These are phyloP conservation scores for Asterella californica DNA, from an alignment of 225 moss, liverwort and hornwort genomes.

Conservation along the genomic window DNA sequence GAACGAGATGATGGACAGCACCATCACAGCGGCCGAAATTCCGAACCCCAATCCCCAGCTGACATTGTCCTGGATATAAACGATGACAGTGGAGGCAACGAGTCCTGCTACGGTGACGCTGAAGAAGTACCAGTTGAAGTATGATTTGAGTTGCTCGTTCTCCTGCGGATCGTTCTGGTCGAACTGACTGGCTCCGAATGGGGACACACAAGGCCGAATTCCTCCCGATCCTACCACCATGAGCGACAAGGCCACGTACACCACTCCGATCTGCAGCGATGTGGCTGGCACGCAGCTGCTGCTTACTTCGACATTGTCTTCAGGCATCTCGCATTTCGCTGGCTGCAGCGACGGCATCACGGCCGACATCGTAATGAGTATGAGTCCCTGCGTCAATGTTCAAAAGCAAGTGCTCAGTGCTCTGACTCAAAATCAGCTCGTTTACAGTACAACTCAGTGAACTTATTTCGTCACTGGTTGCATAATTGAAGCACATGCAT, in stretches of 20 bases:
- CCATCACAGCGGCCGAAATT: conserved; percentile 19
- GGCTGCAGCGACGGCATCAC: conserved; percentile 17
- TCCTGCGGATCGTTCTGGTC: conserved; percentile 28
- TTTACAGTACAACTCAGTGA: neutral
- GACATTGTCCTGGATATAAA: conserved; percentile 35
- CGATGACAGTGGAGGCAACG: conserved; percentile 28
- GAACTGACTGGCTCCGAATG: conserved; percentile 46
- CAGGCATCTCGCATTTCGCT: neutral
- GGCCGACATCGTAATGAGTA: conserved; percentile 29
- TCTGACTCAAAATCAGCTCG: neutral
- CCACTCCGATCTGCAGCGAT: conserved; percentile 21
- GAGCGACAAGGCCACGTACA: conserved; percentile 27
- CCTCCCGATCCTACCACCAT: conserved; percentile 33
- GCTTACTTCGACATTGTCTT: neutral
- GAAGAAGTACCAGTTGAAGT: conserved; percentile 40
- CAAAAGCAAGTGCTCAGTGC: neutral
- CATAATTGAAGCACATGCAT: neutral
- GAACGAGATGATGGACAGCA: conserved; percentile 27
- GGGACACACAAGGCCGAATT: conserved; percentile 28
- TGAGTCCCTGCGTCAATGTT: conserved; percentile 20
- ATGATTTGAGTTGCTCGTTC: conserved; percentile 27
- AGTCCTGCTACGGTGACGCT: conserved; percentile 16
- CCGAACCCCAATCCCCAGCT: conserved; percentile 45
- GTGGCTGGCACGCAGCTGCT: conserved; percentile 17
- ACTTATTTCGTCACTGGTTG: neutral